Base-by-base conservation (phyloP, 768 basidiomycete genomes). In the Naganishia vishniacii region DNA sequence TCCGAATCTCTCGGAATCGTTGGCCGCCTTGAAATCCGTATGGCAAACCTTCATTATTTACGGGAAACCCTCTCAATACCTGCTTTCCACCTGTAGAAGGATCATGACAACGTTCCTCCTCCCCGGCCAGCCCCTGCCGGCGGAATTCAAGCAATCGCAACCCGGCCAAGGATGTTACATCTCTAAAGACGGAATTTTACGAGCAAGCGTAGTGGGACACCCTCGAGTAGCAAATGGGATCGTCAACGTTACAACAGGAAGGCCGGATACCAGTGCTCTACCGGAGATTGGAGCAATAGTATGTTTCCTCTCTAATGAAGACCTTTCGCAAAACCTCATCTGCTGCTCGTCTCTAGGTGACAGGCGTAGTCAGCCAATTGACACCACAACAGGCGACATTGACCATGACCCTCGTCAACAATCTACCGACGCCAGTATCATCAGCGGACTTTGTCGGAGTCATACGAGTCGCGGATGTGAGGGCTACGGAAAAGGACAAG, bases 371-470 rank as follows among this genome's bases (percentile, higher is more conserved):
- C 26, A 71, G 73, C 20, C 71, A 76, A 3, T 58, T 78, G n/a
- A 73, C 77, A n/a, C 72, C 77, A 12, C 68, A 68, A 66, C 74
- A 76, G 70, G 77, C 77, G 9, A 71, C 71, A 46, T 41, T 78
- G 9, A 69, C 68, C 12, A 72, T 78, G 41, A 69, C 71, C 6
- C 72, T 70, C 23, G 74, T 75, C 12, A 72, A 76, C 46, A 69
- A 71, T 42, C 69, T 68, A 2, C 77, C 76, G 12, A 72, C 77
- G 12, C 75, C 73, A 4, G 71, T 73, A 48, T 70, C 72, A 16
- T 67, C 67, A 48, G 77, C 77, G 65, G 76, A 76, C 40, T 78
- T 74, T 53, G 68, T 69, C 16, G 77, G 77, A 23, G 71, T 78
- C 9, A 71, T 78, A 13, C 63, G 76, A 56, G 69, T 78, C 58